Percentiles rank a stretch among this genome's conserved stretches.
Evolutionary conservation across 176 grass and related monocot species (phyloP).

Genomic region (Lolium multiflorum): DNA sequence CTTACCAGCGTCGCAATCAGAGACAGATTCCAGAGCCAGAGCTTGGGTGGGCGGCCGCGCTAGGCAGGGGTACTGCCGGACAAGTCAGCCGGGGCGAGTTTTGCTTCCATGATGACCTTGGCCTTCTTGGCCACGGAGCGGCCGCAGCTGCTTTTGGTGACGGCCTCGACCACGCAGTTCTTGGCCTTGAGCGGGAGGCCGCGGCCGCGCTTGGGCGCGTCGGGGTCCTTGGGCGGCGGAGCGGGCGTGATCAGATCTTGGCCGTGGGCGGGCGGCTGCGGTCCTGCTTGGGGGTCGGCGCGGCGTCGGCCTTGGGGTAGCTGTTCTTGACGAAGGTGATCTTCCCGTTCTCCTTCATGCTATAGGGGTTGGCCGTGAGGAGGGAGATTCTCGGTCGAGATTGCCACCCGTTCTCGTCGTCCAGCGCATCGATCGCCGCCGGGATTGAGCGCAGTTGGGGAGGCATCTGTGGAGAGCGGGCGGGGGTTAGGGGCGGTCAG

Average conservation of each 20-base stretch:
- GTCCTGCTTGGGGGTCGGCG: slow-evolving; percentile 53
- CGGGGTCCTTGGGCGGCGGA: slow-evolving; percentile 18
- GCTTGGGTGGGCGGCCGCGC: too few species aligned
- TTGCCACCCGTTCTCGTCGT: slow-evolving; percentile 53
- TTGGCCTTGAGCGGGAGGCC: too few species aligned
- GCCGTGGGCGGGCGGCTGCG: slow-evolving; percentile 69
- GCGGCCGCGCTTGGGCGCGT: background rate
- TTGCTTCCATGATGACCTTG: too few species aligned
- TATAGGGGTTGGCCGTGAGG: slow-evolving; percentile 62
- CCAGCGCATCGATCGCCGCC: slow-evolving; percentile 59
- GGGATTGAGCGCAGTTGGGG: slow-evolving; percentile 40
- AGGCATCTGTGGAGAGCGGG: too few species aligned
- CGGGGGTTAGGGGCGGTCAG: too few species aligned
- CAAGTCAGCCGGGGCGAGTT: too few species aligned
- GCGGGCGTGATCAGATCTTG: background rate
- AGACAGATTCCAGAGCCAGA: too few species aligned
- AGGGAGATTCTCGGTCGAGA: slow-evolving; percentile 50
- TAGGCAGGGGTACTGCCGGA: too few species aligned
- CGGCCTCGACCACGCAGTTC: too few species aligned
- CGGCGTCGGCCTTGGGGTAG: slow-evolving; percentile 31
- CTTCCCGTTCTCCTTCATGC: slow-evolving; percentile 76
- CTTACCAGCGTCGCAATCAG: too few species aligned
- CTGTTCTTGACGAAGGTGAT: slow-evolving; percentile 59
- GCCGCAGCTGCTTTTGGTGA: too few species aligned
- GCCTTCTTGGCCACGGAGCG: too few species aligned